A percentile compares a stretch with the other conserved stretches of the same genome.
phyloP scores from a whole-genome alignment of 192 early-diverging fungal genomes.

The Coemansia sp. region DNA sequence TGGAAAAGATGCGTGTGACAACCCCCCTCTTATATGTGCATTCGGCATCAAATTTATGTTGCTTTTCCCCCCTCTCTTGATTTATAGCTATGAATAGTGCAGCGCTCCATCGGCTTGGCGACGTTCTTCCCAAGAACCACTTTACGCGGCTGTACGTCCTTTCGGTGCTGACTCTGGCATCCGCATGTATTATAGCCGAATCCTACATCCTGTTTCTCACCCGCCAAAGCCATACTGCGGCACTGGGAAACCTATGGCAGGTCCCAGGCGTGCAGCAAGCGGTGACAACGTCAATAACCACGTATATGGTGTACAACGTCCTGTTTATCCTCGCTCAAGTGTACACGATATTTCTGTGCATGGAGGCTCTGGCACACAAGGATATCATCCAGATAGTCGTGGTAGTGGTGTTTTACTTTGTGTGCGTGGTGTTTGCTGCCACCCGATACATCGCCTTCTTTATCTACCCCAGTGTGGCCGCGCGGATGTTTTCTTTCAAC shows the following conservation, averaged over 20 bases:
- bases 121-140: slow-evolving; percentile 20
- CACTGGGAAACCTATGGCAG: slow-evolving; percentile 28
- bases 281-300: slow-evolving; percentile 35
- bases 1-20: too few relatives aligned
- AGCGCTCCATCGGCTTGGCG: background rate
- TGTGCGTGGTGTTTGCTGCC: slow-evolving; percentile 25
- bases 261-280: slow-evolving; percentile 32
- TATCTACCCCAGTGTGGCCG: slow-evolving; percentile 32
- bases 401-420: slow-evolving; percentile 40
- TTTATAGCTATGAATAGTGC: background rate
- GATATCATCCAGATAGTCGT: slow-evolving; percentile 51
- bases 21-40: too few relatives aligned
- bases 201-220: slow-evolving; percentile 39
- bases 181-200: slow-evolving; percentile 40
- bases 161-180: slow-evolving; percentile 27
- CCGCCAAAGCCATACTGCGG: slow-evolving; percentile 8
- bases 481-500: slow-evolving; percentile 35
- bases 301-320: slow-evolving; percentile 48
- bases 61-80: too few relatives aligned
- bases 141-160: slow-evolving; percentile 28
- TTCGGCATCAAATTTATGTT: too few relatives aligned
- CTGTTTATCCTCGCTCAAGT: slow-evolving; percentile 46
- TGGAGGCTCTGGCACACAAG: slow-evolving; percentile 34
- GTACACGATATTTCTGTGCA: slow-evolving; percentile 42
- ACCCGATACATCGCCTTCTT: slow-evolving; percentile 37